Base-by-base conservation (phyloP, 192 early-diverging fungal species). In the Coemansia sp. region DNA sequence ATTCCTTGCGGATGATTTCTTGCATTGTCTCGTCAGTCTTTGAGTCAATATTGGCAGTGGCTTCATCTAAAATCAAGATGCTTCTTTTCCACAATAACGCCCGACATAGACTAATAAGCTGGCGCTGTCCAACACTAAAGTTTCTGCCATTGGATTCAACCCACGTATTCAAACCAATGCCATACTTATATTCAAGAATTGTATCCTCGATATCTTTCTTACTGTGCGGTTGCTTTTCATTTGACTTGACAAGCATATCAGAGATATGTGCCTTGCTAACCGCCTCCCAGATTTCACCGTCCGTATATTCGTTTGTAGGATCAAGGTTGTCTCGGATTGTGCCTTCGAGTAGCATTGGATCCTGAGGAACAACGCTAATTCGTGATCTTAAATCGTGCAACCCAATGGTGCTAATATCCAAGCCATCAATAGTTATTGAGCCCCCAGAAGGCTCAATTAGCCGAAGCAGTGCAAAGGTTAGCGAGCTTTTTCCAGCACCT, bases 291-390 rank as follows among this genome's bases (percentile, higher is more conserved):
- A 93, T 49, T 14, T 83, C 76, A 7, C 66, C 67, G 65, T 93
- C 92, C 0, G 70, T 60, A 57, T 88, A 79, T 23, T 66, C 52
- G 11, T 57, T n/a, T 41, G 76, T 66, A 11, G 89, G 89, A 60
- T 92, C 89, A 32, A 92, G 64, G 64, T 92, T 92, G 56, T 82
- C 73, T 2, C 90, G 78, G 39, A 90, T 67, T 1, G 88, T 85
- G n/a, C 89, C 89, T 47, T 76, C 79, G 56, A 90, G 86, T 10
- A 90, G 48, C 17, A 83, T 75, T 1, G 89, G 88, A 48, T 90
- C 89, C 65, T 88, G 87, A 4, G 87, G 86, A 15, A 88, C 84
- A 47, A 88, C 83, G n/a, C 79, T 79, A 27, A 88, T 66, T 9
- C 65, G 68, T 0, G 81, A 72, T 17, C 87, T 56, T 53, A 87